Base-by-base conservation (phyloP, 176 grass and related monocot species). In the Zizania latifolia region DNA sequence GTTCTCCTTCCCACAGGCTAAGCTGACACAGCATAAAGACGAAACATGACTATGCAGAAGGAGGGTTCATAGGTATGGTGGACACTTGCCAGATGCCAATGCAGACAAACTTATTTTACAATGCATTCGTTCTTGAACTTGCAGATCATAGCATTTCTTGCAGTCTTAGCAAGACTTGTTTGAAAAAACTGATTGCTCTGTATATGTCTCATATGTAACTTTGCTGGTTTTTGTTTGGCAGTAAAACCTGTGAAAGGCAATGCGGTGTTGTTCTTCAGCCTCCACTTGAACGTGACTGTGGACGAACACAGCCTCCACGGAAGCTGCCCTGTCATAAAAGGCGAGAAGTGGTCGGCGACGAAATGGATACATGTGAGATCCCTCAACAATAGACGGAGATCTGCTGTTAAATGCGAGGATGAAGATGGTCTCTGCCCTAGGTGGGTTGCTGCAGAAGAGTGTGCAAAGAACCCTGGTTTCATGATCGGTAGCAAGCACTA, bases 181-280 rank as follows among this genome's bases (percentile, higher is more conserved):
- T 50, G 4, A 51, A 11, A 4, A 53, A 14, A 6, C 44, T 51
- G 0, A 7, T 62, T 19, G 39, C 24, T n/a, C n/a, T n/a, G n/a
- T n/a, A n/a, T n/a, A n/a, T n/a, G n/a, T n/a, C n/a, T n/a, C n/a
- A 9, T 33, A 19, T 14, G 14, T 30, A 45, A 8, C 45, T 2
- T 31, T 24, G 2, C n/a, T 29, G 35, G 7, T 1, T 44, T 43
- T 10, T 43, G 61, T 2, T 38, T 13, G 56, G 37, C 79, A 94
- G 92, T 90, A 10, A 88, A 90, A 86, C 82, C 85, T 1, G 26
- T 28, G 16, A 94, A 90, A 61, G 88, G 88, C 26, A 85, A 90
- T 55, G 88, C 78, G 3, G 15, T 88, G 78, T 76, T 94, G 23
- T 90, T 94, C 79, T 94, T 86, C 22, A 86, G 62, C 65, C 78